A percentile compares a stretch with the other conserved stretches of the same genome.
phyloP scores from a whole-genome alignment of 768 basidiomycete genomes.

The Tephrocybe rancida region DNA sequence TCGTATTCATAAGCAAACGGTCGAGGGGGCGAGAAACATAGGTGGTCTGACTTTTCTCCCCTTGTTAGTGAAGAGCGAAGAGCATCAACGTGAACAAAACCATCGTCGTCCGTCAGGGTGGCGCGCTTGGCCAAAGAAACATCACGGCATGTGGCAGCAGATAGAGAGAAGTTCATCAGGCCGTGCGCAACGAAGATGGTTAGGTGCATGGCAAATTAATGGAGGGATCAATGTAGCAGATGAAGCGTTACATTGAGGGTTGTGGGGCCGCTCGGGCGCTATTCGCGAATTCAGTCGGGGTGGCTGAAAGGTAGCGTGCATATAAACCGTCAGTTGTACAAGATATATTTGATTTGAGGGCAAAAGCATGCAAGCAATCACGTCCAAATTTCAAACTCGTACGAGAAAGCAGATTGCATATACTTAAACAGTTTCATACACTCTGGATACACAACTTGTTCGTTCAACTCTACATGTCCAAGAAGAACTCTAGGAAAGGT shows the following conservation, averaged over 20 bases:
- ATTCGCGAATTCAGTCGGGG: too few species aligned
- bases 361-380: too few species aligned
- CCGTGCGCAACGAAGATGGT: neutral
- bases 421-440: neutral
- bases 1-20: neutral
- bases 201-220: neutral
- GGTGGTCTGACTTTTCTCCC: neutral
- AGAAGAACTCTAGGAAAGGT: too few species aligned
- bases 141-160: neutral
- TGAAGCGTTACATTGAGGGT: too few species aligned
- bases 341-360: too few species aligned
- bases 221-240: neutral
- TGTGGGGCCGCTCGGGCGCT: too few species aligned
- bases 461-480: too few species aligned
- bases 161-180: neutral
- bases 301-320: too few species aligned
- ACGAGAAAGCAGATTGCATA: too few species aligned
- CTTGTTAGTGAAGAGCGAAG: neutral
- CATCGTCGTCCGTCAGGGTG: neutral
- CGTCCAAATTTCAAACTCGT: too few species aligned
- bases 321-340: too few species aligned
- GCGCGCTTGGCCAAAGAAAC: neutral
- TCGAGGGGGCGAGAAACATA: neutral
- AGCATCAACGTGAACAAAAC: neutral
- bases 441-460: conserved; percentile 19